These are phyloP conservation scores for Termitomyces sp. DNA, from an alignment of 768 basidiomycete genomes.

Conservation along the genomic window DNA sequence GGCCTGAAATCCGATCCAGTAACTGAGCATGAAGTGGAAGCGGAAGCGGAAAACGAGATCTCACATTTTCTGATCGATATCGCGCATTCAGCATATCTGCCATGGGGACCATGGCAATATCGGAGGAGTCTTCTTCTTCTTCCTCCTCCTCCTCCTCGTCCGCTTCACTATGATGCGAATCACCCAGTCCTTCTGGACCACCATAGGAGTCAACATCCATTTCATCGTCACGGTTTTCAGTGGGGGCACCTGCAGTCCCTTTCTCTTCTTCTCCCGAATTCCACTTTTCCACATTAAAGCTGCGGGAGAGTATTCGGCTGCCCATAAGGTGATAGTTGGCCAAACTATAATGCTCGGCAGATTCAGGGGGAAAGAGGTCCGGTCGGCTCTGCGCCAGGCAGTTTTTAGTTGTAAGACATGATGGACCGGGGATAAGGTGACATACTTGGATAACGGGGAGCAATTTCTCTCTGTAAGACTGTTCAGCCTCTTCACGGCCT, in stretches of 20 bases:
- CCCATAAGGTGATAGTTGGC: slow-evolving; percentile 85
- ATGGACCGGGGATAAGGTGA: slow-evolving; percentile 4
- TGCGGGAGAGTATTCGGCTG: slow-evolving; percentile 87
- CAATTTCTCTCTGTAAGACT: slow-evolving; percentile 62
- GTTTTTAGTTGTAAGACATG: neutral
- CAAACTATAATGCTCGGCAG: slow-evolving; percentile 56
- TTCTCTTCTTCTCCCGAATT: slow-evolving; percentile 32
- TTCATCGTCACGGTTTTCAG: slow-evolving; percentile 32
- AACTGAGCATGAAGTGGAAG: neutral
- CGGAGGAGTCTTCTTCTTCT: slow-evolving; percentile 44
- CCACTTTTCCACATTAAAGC: slow-evolving; percentile 78
- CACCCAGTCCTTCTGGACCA: slow-evolving; percentile 14
- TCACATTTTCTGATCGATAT: slow-evolving; percentile 79
- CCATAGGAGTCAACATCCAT: slow-evolving; percentile 38
- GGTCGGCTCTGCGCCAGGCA: slow-evolving; percentile 48
- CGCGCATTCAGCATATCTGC: slow-evolving; percentile 95
- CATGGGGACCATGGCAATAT: slow-evolving; percentile 91
- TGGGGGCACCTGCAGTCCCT: slow-evolving; percentile 16
- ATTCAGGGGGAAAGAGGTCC: slow-evolving; percentile 62
- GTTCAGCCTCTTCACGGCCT: slow-evolving; percentile 79
- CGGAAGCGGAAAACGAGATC: slow-evolving; percentile 18
- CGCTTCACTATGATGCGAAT: slow-evolving; percentile 27
- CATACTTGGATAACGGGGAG: slow-evolving; percentile 68
- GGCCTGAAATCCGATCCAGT: slow-evolving; percentile 45
- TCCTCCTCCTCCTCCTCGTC: slow-evolving; percentile 41